Conservation (phyloP, 805 yeast species). For the Monosporozyma yasuniensis region DNA sequence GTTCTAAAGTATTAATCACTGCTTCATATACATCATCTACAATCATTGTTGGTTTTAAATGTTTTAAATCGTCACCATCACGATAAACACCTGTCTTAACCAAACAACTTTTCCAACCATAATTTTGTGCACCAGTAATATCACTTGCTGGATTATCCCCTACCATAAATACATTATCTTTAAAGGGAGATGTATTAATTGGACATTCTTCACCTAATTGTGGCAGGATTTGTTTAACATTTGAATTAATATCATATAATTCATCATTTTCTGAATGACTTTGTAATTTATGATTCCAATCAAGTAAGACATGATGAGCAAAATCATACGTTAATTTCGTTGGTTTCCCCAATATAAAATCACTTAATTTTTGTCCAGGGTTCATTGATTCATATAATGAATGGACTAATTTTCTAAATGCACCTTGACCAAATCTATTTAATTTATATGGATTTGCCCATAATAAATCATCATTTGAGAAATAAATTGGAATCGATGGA, state of each 20-base stretch:
- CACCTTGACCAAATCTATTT: slow-evolving; percentile 90
- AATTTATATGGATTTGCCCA: slow-evolving; percentile 79
- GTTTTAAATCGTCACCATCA: slow-evolving; percentile 38
- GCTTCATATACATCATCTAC: slow-evolving; percentile 46
- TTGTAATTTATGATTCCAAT: slow-evolving; percentile 37
- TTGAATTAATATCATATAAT: background rate
- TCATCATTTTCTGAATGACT: slow-evolving; percentile 6
- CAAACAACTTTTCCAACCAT: slow-evolving; percentile 83
- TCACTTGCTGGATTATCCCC: slow-evolving; percentile 96
- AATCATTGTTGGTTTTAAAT: slow-evolving; percentile 40
- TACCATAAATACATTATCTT: slow-evolving; percentile 71
- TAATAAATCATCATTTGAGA: slow-evolving; percentile 72
- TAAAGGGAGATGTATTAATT: slow-evolving; percentile 37
- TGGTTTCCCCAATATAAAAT: slow-evolving; percentile 74
- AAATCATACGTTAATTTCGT: slow-evolving; percentile 68
- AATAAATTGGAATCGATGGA: slow-evolving; percentile 64
- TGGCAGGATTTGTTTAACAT: slow-evolving; percentile 32
- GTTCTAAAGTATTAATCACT: slow-evolving; percentile 30
- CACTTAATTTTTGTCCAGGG: slow-evolving; percentile 39
- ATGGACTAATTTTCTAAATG: slow-evolving; percentile 58
- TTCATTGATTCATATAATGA: slow-evolving; percentile 47
- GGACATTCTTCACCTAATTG: slow-evolving; percentile 32
- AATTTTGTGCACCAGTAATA: slow-evolving; percentile 76
- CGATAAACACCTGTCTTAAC: slow-evolving; percentile 83
- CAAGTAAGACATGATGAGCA: slow-evolving; percentile 62